Conservation (phyloP, 345 rosid species). For the Turritis glabra region DNA sequence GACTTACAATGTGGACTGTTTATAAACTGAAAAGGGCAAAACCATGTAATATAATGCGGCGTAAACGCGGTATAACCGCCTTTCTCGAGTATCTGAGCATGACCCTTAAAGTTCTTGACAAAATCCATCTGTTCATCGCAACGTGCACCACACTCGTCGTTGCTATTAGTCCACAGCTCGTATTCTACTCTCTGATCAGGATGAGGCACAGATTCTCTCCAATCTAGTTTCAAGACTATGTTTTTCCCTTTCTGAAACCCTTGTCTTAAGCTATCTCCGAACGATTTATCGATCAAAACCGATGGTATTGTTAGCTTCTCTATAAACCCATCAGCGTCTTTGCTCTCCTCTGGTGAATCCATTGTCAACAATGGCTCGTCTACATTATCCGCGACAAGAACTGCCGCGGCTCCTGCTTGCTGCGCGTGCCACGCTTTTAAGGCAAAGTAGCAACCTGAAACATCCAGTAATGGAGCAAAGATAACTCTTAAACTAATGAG, state of each 20-base stretch:
- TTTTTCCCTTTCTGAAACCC: slow-evolving; percentile 65
- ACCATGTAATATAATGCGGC: slow-evolving; percentile 97
- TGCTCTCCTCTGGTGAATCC: slow-evolving; percentile 79
- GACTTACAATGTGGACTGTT: slow-evolving; percentile 81
- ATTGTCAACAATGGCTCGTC: slow-evolving; percentile 87
- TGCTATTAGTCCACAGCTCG: slow-evolving; percentile 94
- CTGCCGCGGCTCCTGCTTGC: slow-evolving; percentile 89
- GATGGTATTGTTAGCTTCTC: slow-evolving; percentile 86
- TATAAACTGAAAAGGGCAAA: slow-evolving; percentile 66
- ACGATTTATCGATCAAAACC: slow-evolving; percentile 66
- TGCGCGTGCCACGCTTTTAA: slow-evolving; percentile 86
- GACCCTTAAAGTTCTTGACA: slow-evolving; percentile 81
- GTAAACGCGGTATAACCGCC: slow-evolving; percentile 83
- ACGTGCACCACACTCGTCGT: slow-evolving; percentile 86
- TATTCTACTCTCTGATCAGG: slow-evolving; percentile 93
- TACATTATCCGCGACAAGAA: slow-evolving; percentile 66
- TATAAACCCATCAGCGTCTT: slow-evolving; percentile 55
- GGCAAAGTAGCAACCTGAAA: slow-evolving; percentile 81
- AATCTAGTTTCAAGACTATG: slow-evolving; percentile 66
- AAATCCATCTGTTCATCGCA: slow-evolving; percentile 92
- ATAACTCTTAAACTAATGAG: background rate
- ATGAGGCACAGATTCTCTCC: slow-evolving; percentile 95
- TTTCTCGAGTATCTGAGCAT: slow-evolving; percentile 88
- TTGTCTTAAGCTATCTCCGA: slow-evolving; percentile 68
- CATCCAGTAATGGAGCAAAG: background rate